Evolutionary conservation across 2,329 filamentous ascomycete genomes (phyloP).

Genomic region (Colletotrichum sp.): DNA sequence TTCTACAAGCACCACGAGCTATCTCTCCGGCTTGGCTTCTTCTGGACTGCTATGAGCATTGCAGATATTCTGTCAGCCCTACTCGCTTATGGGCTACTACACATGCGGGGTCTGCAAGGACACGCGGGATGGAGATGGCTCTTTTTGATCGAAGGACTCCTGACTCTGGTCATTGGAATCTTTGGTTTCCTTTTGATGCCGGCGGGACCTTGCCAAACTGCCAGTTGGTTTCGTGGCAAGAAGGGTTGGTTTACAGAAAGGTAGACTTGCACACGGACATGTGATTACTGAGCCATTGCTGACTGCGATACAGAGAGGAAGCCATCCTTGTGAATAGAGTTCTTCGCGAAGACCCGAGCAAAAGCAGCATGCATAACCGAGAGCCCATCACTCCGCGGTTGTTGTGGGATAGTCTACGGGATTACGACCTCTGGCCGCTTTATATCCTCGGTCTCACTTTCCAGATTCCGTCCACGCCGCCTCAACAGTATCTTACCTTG

Average conservation of each 20-base stretch:
- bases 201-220: slow-evolving; percentile 54
- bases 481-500: slow-evolving; percentile 62
- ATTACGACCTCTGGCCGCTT: slow-evolving; percentile 54
- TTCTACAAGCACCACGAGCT: slow-evolving; percentile 48
- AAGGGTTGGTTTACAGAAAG: slow-evolving; percentile 65
- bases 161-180: slow-evolving; percentile 54
- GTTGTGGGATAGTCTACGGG: slow-evolving; percentile 57
- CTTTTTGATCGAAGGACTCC: slow-evolving; percentile 58
- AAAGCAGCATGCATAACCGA: slow-evolving; percentile 66
- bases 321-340: slow-evolving; percentile 66
- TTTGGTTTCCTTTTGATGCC: slow-evolving; percentile 62
- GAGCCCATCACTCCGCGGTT: slow-evolving; percentile 55
- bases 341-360: slow-evolving; percentile 64
- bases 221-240: slow-evolving; percentile 57
- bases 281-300: not conserved
- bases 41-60: slow-evolving; percentile 45
- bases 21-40: slow-evolving; percentile 42
- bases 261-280: not conserved
- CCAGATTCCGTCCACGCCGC: slow-evolving; percentile 56
- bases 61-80: slow-evolving; percentile 45
- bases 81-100: slow-evolving; percentile 44
- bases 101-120: slow-evolving; percentile 40
- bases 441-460: slow-evolving; percentile 59
- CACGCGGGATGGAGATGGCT: slow-evolving; percentile 53
- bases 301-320: slow-evolving; percentile 47